phyloP scores from a whole-genome alignment of 2,329 filamentous ascomycete genomes.

The Cladosporium sp. region DNA sequence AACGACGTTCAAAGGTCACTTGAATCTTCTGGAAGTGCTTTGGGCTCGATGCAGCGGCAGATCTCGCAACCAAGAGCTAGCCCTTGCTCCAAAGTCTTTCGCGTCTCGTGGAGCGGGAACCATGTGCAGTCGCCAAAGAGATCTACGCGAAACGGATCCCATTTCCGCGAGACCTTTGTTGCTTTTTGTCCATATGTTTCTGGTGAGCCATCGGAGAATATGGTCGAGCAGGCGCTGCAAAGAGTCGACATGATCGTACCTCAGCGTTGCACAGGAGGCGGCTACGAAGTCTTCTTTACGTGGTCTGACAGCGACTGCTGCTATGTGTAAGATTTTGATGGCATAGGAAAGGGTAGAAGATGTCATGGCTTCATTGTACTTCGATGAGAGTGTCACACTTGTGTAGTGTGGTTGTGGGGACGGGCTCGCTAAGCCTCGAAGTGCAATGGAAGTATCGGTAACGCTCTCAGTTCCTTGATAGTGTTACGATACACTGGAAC shows the following conservation, averaged over 20 bases:
- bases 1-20: too few relatives aligned
- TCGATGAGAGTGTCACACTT: too few relatives aligned
- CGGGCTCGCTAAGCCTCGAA: background rate
- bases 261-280: too few relatives aligned
- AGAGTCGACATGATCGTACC: background rate
- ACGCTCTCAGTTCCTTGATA: background rate
- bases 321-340: too few relatives aligned
- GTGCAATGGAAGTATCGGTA: too few relatives aligned
- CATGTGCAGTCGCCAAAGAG: background rate
- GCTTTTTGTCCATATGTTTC: background rate
- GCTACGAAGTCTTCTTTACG: too few relatives aligned
- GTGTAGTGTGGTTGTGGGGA: background rate
- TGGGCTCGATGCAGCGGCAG: too few relatives aligned
- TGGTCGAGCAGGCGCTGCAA: background rate
- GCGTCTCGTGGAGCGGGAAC: background rate
- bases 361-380: too few relatives aligned
- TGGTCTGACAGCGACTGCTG: too few relatives aligned
- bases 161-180: background rate
- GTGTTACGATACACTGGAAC: background rate
- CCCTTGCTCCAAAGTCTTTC: background rate
- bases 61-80: background rate
- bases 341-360: too few relatives aligned
- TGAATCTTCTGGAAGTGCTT: too few relatives aligned
- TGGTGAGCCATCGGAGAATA: background rate
- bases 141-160: background rate